Evolutionary conservation across 345 rosid genomes (phyloP).

Genomic region (Clarkia xantiana): DNA sequence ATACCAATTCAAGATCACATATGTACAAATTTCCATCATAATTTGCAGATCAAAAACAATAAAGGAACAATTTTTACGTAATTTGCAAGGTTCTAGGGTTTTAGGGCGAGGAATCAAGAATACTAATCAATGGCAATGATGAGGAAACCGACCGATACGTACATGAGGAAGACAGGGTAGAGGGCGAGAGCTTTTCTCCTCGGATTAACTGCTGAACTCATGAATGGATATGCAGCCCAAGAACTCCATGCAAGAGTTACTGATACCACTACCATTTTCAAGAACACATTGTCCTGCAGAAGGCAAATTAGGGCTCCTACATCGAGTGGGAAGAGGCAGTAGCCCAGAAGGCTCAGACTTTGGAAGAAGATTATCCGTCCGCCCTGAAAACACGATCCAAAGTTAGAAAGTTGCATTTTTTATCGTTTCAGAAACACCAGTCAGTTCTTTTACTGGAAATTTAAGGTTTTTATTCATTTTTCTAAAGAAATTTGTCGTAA

Average conservation of each 20-base stretch:
- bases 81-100: no score
- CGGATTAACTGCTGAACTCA: constrained; percentile 83
- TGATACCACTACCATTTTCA: constrained; percentile 53
- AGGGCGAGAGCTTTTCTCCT: constrained; percentile 80
- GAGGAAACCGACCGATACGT: constrained; percentile 88
- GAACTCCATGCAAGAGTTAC: constrained; percentile 86
- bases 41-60: no score
- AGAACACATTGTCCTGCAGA: constrained; percentile 61
- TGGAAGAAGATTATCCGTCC: constrained; percentile 88
- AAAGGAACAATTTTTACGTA: no score
- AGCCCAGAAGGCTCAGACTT: constrained; percentile 68
- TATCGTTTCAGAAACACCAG: no score
- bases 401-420: no score
- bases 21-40: no score
- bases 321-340: constrained; percentile 78
- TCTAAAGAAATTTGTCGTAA: no score
- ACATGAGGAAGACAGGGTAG: constrained; percentile 92
- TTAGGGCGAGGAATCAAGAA: neutral
- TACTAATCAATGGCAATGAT: constrained; percentile 69
- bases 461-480: no score
- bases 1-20: no score
- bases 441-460: no score
- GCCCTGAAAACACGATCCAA: constrained; percentile 30
- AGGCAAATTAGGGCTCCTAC: constrained; percentile 70
- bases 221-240: constrained; percentile 95